Base-by-base conservation (phyloP, 768 basidiomycete species). In the Russula foetens region DNA sequence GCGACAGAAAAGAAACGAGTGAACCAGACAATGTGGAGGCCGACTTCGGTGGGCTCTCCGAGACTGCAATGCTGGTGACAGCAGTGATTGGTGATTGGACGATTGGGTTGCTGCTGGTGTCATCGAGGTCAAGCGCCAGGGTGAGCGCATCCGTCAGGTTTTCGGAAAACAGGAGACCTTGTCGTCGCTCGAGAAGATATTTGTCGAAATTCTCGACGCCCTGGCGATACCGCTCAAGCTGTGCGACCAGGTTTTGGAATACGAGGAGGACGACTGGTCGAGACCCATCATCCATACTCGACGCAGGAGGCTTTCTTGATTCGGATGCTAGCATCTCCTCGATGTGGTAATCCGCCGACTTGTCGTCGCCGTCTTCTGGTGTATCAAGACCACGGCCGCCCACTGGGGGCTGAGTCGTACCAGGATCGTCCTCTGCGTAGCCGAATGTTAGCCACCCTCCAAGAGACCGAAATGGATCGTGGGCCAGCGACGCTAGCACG, bases 61-160 rank as follows among this genome's bases (percentile, higher is more conserved):
- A 74, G 7, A 69, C 67, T 2, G 58, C 70, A n/a, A n/a, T n/a
- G n/a, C n/a, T n/a, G 35, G 60, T 31, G 61, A 48, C 74, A 73
- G 14, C 72, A 57, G n/a, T 67, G 58, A 26, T 68, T 63, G 44
- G 67, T 62, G 39, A 69, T 62, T 43, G 66, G 65, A 60, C 63
- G 17, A 63, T 51, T n/a, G 53, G 58, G 23, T 53, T 51, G 52
- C 63, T 53, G 24, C 61, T 70, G 14, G 76, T 71, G 54, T 83
- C 76, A 2, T 78, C 75, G 24, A 88, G 71, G 59, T 93, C 87
- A 56, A 93, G 75, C 15, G 77, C 80, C 48, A 92, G 75, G 47
- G 80, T 87, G 59, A 98, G 76, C 4, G 95, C 95, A 67, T 98
- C 96, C 7, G 85, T 89, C 38, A 97, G 75, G 69, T 94, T 94